A percentile compares a stretch with the other conserved stretches of the same genome.
Evolutionary conservation across 1,284 basidiomycete species (phyloP).

Genomic region (Puccinia triticina): DNA sequence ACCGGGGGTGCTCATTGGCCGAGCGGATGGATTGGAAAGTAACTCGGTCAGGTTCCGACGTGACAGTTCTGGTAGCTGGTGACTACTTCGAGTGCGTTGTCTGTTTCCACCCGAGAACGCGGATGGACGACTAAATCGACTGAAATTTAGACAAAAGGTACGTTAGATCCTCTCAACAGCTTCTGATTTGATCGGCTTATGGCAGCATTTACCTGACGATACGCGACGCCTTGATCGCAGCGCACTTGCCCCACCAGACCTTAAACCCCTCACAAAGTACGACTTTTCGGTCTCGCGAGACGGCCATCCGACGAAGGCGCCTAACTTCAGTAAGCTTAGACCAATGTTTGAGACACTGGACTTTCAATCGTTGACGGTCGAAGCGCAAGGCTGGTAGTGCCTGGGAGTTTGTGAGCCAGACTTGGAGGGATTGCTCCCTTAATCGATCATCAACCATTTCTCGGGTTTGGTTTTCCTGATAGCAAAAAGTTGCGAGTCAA

Average conservation of each 20-base stretch:
- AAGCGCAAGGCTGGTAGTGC: slow-evolving; percentile 33
- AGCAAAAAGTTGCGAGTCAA: neutral
- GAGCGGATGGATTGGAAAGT: neutral
- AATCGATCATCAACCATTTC: slow-evolving; percentile 4
- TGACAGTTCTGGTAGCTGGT: slow-evolving; percentile 6
- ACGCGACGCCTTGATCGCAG: slow-evolving; percentile 42
- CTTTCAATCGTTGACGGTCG: slow-evolving; percentile 8
- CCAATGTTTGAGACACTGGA: slow-evolving; percentile 21
- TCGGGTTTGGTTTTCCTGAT: slow-evolving; percentile 3
- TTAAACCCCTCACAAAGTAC: slow-evolving; percentile 39
- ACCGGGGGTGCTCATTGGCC: neutral
- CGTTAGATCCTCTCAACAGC: neutral
- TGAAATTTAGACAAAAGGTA: neutral
- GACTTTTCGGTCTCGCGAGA: slow-evolving; percentile 13
- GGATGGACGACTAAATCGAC: slow-evolving; percentile 42
- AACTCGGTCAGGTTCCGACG: neutral
- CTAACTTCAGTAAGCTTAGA: slow-evolving; percentile 9
- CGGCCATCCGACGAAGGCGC: slow-evolving; percentile 18
- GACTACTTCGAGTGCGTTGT: slow-evolving; percentile 17
- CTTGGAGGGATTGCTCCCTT: neutral
- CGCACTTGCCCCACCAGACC: slow-evolving; percentile 48
- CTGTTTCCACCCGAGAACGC: slow-evolving; percentile 18
- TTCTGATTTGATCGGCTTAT: neutral
- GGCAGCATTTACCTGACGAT: slow-evolving; percentile 37
- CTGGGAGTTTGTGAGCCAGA: slow-evolving; percentile 2